Evolutionary conservation across 2,329 filamentous ascomycete species (phyloP).

Genomic region (Huntiella bhutanensis): DNA sequence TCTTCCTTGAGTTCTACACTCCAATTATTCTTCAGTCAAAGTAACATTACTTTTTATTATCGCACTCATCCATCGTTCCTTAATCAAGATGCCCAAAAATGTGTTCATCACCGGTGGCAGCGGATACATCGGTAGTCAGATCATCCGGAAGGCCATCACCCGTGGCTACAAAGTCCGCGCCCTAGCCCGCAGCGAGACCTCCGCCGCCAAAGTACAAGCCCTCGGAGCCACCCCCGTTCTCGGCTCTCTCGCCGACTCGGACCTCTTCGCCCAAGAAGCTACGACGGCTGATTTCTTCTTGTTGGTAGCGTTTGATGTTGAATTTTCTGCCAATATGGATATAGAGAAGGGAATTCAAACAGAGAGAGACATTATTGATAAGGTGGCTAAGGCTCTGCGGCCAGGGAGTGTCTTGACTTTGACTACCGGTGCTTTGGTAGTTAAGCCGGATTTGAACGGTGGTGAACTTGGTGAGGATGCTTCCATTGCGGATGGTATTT

Average conservation of each 20-base stretch:
- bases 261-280: constrained; percentile 21
- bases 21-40: not conserved
- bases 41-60: not conserved
- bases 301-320: constrained; percentile 22
- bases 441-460: constrained; percentile 15
- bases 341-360: constrained; percentile 15
- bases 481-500: constrained; percentile 13
- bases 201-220: constrained; percentile 19
- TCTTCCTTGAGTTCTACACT: not conserved
- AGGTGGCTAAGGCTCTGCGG: constrained; percentile 19
- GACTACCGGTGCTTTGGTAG: constrained; percentile 18
- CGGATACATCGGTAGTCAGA: constrained; percentile 21
- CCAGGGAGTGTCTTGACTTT: constrained; percentile 21
- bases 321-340: constrained; percentile 16
- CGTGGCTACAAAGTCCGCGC: constrained; percentile 23
- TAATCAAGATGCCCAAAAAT: constrained; percentile 4
- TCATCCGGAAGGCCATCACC: constrained; percentile 20
- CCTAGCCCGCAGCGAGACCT: constrained; percentile 21
- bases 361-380: constrained; percentile 20
- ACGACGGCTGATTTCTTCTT: constrained; percentile 24
- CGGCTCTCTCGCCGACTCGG: constrained; percentile 22
- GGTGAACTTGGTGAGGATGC: constrained; percentile 16
- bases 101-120: constrained; percentile 23
- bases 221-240: constrained; percentile 23
- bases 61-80: not conserved